Base-by-base conservation (phyloP, 1,139 yeast genomes). In the Yamadazyma epiphylla region DNA sequence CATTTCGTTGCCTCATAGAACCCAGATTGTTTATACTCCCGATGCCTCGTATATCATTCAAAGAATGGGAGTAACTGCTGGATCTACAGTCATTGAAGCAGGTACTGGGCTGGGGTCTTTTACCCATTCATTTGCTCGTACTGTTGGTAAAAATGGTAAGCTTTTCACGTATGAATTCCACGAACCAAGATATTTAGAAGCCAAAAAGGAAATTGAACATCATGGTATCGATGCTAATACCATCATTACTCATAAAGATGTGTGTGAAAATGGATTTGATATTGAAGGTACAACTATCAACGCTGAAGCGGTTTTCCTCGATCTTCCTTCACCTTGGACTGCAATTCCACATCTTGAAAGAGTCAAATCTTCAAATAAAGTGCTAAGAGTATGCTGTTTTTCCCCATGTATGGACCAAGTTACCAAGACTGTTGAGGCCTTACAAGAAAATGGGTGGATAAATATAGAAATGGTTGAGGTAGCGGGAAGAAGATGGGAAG, bases 391-490 rank as follows among this genome's bases (percentile, higher is more conserved):
- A 31, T 91, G 98, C 58, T 91, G 97, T 55, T 91, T 91, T 53
- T 85, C 95, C 21, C 99, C 99, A 7, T 94, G 99, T 58, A 86
- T 94, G 32, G 99, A 94, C 58, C 99, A 94, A 60, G 98, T 94
- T 3, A 81, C 81, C 36, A 80, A 84, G 47, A 84, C 97, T 0
- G 78, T 91, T 9, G 80, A 74, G 42, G 81, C 84, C 0, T 64
- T 94, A 37, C 79, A 81, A 42, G 72, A 66, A 21, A 59, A 78
- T 30, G 96, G 95, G 1, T 94, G 96, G 95, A 71, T 74, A n/a
- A 74, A 77, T 24, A 80, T 94, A 20, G 96, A 94, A 55, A 85
- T 88, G 89, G 95, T 89, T 5, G 98, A 91, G 53, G 80, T 89
- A 25, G 81, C 84, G 22, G 86, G 91, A 2, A 77, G 75, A 45